Base-by-base conservation (phyloP, 192 early-diverging fungal genomes). In the Helicostylum pulchrum region DNA sequence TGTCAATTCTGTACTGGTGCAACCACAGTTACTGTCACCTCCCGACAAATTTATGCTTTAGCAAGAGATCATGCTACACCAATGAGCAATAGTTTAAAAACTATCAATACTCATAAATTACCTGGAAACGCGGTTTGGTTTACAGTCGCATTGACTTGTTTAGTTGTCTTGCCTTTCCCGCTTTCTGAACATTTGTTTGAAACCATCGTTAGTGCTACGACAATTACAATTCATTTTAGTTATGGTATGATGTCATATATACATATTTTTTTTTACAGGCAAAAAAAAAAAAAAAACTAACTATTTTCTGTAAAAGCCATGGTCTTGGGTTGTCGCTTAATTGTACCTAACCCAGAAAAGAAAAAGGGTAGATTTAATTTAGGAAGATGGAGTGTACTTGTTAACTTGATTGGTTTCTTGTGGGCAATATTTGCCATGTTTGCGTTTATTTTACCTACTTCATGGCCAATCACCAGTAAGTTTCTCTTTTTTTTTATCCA, bases 41-140 rank as follows among this genome's bases (percentile, higher is more conserved):
- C 80, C 15, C 64, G 82, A 26, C 73, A 77, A 64, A 62, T 79
- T 19, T 84, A 77, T 54, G 78, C 82, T 19, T 70, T 84, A 54
- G 75, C 82, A 34, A 73, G 82, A 44, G 82, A 82, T 63, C 71
- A 67, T n/a, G 79, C 74, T 19, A 46, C 52, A 2, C 69, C 69
- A 6, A 54, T 65, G 55, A 59, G 56, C 8, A 20, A 42, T 2
- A 8, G 14, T 7, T 19, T 71, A 7, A 19, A 36, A 2, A 46
- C 48, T 19, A 9, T 71, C 20, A 64, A 71, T 20, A 19, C 49
- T 9, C 39, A 65, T 17, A 34, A 52, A 12, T 36, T 65, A 12
- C 69, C 69, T 14, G 56, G 14, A 26, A 71, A 60, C 30, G 62
- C 69, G n/a, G 43, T 71, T 10, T 48, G 20, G 57, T 50, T 47